Base-by-base conservation (phyloP, 768 basidiomycete genomes). In the Mycena alexandri region DNA sequence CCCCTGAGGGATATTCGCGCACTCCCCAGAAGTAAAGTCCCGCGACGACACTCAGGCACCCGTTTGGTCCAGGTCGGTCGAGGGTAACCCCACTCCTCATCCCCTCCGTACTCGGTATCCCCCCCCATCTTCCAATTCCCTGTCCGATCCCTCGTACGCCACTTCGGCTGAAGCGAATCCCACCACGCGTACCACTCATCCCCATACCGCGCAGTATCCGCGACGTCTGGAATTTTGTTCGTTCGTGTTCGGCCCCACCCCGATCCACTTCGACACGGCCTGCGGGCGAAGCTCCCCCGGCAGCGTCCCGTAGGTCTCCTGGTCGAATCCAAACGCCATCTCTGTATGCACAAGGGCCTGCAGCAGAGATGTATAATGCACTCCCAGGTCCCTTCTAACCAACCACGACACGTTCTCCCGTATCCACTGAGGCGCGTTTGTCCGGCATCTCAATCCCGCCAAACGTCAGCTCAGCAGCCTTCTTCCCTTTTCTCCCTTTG, bases 1-100 rank as follows among this genome's bases (percentile, higher is more conserved):
- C 52, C 34, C 2, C 46, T 14, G 38, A 19, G 6, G 44, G 29
- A 16, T 64, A 2, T 34, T 17, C 17, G 14, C 14, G 57, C 24
- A 25, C 19, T 1, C 63, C 63, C 63, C 52, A 64, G 34, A 64
- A 56, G 25, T 52, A 54, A 0, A 66, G 47, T 4, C 38, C n/a
- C 3, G 50, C 56, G 6, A 66, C 36, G 42, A 66, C 19, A 22
- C 48, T 59, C 29, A 66, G 21, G 9, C 22, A 21, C 4, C 64
- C 57, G 22, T 60, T 56, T 0, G 53, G 53, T 12, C 53, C 53
- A 19, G 46, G 46, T 5, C 53, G 19, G 38, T 55, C 34, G 12
- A 55, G n/a, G 38, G 11, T 41, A 19, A 4, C 34, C 53, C 53
- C 53, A 55, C 12, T 55, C 53, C n/a, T 16, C 19, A 12, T 41